phyloP scores from a whole-genome alignment of 2,329 filamentous ascomycete species.

The Gyromitra esculenta region DNA sequence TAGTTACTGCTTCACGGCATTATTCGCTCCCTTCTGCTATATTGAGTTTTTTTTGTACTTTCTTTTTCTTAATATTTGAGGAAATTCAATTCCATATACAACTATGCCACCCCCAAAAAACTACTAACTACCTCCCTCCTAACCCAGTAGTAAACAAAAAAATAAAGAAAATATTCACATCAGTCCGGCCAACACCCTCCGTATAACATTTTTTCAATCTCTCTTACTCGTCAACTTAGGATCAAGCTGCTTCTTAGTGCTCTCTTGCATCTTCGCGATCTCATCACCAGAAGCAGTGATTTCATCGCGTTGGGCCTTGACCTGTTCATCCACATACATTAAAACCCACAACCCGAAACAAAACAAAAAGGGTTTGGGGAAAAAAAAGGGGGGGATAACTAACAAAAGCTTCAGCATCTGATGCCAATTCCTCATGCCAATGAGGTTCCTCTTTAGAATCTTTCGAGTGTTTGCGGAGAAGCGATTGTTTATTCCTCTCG shows the following conservation, averaged over 20 bases:
- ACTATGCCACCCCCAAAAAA: background rate
- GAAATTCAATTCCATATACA: conserved; percentile 24
- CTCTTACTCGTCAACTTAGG: conserved; percentile 15
- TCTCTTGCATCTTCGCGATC: conserved; percentile 67
- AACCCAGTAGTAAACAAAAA: conserved; percentile 1
- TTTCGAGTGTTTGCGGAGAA: conserved; percentile 73
- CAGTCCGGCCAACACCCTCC: background rate
- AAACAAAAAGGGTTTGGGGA: background rate
- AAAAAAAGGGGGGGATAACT: conserved; percentile 56
- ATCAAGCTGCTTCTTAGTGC: conserved; percentile 19
- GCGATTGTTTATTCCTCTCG: conserved; percentile 71
- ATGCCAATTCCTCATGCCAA: conserved; percentile 81
- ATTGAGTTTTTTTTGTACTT: background rate
- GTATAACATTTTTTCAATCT: background rate
- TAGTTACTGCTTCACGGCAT: conserved; percentile 1
- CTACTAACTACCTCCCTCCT: background rate
- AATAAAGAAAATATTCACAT: conserved; percentile 27
- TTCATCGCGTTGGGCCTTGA: conserved; percentile 62
- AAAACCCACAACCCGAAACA: background rate
- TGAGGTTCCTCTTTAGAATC: conserved; percentile 71
- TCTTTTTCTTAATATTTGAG: background rate
- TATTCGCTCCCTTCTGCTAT: conserved; percentile 7
- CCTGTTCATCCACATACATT: conserved; percentile 65
- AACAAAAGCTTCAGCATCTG: conserved; percentile 80
- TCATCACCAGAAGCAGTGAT: conserved; percentile 68